Evolutionary conservation across 306 rosid genomes (phyloP), one percentile per base, ranked within the genome.

Genomic region (Albizia julibrissin): DNA sequence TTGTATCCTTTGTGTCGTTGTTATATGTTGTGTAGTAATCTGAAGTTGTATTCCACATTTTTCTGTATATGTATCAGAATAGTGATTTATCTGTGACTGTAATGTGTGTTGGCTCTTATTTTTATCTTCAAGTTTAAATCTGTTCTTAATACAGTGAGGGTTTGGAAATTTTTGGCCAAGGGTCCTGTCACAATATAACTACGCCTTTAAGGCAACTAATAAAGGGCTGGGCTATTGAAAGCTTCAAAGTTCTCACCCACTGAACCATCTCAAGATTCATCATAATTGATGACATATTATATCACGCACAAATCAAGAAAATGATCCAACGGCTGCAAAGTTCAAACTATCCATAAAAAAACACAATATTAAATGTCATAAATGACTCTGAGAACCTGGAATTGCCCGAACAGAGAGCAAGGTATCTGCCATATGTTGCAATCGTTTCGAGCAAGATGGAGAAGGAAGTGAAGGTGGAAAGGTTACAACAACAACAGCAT

Each of bases 401-500:
- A 93, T 86, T 84, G 97, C 94, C 87, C 62, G 86, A 59, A 93
- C 94, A 31, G 93, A 93, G 47, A 95, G 95, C 84, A 95, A 89
- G 69, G 94, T 91, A 82, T 93, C 97, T 3, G 98, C 97, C 94
- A 93, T 89, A 83, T 93, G 98, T 77, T 95, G 98, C 93, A 90
- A 91, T 85, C 97, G 83, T 83, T 85, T 91, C 62, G 95, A 91
- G 78, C 87, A 83, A 14, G 94, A 91, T 31, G 87, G 85, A 70
- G 87, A 90, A 72, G 88, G 87, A 89, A 91, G 91, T 58, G 88
- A 90, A 74, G 95, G 89, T 16, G 94, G 89, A 83, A 95, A 93
- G 16, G 98, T 90, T 75, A 93, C 89, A 40, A 95, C 84, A 70
- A 90, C 89, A 78, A 93, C 94, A 21, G 93, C 95, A 85, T 93